Percentiles rank a stretch among this genome's conserved stretches.
These are phyloP conservation scores for Fusarium verrucosum DNA, from an alignment of 2,329 filamentous ascomycete species.

Conservation along the genomic window DNA sequence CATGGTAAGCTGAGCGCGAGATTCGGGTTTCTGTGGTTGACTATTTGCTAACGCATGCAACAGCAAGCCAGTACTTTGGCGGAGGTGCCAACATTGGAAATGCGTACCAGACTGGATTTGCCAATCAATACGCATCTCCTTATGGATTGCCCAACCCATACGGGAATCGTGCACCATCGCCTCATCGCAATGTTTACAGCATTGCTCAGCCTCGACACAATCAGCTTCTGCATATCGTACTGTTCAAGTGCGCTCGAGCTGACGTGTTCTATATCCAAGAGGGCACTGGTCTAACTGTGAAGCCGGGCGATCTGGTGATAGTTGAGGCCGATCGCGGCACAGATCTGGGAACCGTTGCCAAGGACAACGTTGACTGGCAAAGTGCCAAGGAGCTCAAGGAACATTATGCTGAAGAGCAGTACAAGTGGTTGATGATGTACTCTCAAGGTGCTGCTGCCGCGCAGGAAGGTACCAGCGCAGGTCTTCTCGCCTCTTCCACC, in stretches of 20 bases:
- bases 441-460: constrained; percentile 77
- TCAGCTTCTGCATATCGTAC: constrained; percentile 84
- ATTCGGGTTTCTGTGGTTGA: background rate
- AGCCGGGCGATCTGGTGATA: constrained; percentile 92
- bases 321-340: constrained; percentile 97
- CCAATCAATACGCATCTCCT: constrained; percentile 56
- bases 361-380: constrained; percentile 87
- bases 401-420: constrained; percentile 92
- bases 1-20: constrained; percentile 51
- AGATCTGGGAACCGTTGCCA: constrained; percentile 91
- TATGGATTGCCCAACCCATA: constrained; percentile 59
- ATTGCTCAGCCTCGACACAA: constrained; percentile 70
- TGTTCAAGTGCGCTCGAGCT: constrained; percentile 95
- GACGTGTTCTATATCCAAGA: constrained; percentile 98
- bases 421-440: constrained; percentile 99
- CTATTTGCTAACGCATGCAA: constrained; percentile 1
- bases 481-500: constrained; percentile 70
- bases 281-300: constrained; percentile 89
- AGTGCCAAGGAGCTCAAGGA: constrained; percentile 89
- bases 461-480: constrained; percentile 68
- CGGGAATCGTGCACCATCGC: constrained; percentile 64
- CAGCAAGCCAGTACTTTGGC: constrained; percentile 42
- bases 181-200: constrained; percentile 69
- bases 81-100: constrained; percentile 39
- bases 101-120: constrained; percentile 44